Evolutionary conservation across 164 flowering plant genomes (phyloP), one percentile per base, ranked within the genome.

Genomic region (Vitis amurensis): DNA sequence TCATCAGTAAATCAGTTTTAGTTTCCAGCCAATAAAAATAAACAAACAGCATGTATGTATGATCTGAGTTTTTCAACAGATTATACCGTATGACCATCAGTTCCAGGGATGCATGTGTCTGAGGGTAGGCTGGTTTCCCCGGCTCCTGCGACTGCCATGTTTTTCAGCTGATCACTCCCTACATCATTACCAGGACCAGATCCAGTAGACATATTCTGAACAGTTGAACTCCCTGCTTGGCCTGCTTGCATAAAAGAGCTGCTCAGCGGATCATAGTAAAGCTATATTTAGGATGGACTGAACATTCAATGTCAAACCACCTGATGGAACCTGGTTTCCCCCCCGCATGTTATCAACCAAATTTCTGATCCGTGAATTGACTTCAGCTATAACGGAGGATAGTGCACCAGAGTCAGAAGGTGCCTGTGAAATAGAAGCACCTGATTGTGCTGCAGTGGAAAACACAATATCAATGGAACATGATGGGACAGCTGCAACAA

Each of bases 361-460:
- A 68, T 69, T 76, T 76, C 89, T 79, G 9, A 86, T 19, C 12
- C 68, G 84, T 61, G 92, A 72, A 73, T 76, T 80, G 30, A 86
- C 55, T 69, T 84, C 85, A 67, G 86, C 69, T 31, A 85, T 8
- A 48, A 73, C 50, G 15, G 84, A 53, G 14, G 86, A 66, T 30
- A 77, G 30, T 51, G 87, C 62, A 68, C 5, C 66, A 11, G 85
- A 76, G 47, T 69, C 82, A 7, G 81, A 12, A 19, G 79, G 74
- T 67, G 75, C 56, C 74, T 74, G 87, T 15, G 86, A 63, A 72
- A 64, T 63, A 69, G 84, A 73, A 75, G 55, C 66, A 70, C 72
- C 83, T 4, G 86, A 68, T 72, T 73, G 87, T 27, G 63, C 53
- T 49, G 74, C 67, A 71, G 64, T 66, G 55, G 87, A 61, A 61